phyloP scores from a whole-genome alignment of 1,284 basidiomycete species.

The Ustilago cynodontis region DNA sequence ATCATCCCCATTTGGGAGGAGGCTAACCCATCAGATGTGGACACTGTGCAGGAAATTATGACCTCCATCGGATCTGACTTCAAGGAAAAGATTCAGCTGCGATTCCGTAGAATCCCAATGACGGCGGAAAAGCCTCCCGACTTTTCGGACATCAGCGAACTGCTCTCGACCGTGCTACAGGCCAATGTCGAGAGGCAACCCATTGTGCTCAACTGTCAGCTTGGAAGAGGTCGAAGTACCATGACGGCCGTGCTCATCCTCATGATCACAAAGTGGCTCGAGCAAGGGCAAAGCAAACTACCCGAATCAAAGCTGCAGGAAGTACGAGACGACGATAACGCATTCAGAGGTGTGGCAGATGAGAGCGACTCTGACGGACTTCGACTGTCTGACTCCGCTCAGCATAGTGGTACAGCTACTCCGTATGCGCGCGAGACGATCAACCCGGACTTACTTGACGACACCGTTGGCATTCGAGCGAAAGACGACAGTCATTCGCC shows the following conservation, averaged over 20 bases:
- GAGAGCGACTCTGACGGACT: slow-evolving; percentile 18
- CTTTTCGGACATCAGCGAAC: slow-evolving; percentile 70
- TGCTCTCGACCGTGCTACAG: slow-evolving; percentile 86
- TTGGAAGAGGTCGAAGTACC: slow-evolving; percentile 93
- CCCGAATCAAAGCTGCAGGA: slow-evolving; percentile 67
- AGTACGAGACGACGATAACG: slow-evolving; percentile 20
- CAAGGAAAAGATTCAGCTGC: slow-evolving; percentile 75
- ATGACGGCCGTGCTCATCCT: slow-evolving; percentile 87
- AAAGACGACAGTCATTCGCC: slow-evolving; percentile 7
- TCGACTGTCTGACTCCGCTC: slow-evolving; percentile 20
- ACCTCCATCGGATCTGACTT: slow-evolving; percentile 47
- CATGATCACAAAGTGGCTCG: slow-evolving; percentile 87
- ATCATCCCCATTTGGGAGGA: slow-evolving; percentile 97
- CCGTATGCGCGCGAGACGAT: slow-evolving; percentile 36
- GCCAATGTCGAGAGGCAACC: slow-evolving; percentile 79
- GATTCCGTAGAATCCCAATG: slow-evolving; percentile 88
- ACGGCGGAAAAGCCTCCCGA: slow-evolving; percentile 76
- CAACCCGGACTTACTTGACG: slow-evolving; percentile 37
- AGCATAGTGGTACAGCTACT: slow-evolving; percentile 24
- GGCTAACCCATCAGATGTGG: slow-evolving; percentile 81
- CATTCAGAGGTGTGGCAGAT: neutral
- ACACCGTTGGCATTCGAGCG: slow-evolving; percentile 4
- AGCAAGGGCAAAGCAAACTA: slow-evolving; percentile 32
- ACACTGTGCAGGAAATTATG: slow-evolving; percentile 92
- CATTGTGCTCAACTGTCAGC: slow-evolving; percentile 95